These are phyloP conservation scores for Aphanomyces astaci DNA, from an alignment of 352 stramenopile species.

Conservation along the genomic window DNA sequence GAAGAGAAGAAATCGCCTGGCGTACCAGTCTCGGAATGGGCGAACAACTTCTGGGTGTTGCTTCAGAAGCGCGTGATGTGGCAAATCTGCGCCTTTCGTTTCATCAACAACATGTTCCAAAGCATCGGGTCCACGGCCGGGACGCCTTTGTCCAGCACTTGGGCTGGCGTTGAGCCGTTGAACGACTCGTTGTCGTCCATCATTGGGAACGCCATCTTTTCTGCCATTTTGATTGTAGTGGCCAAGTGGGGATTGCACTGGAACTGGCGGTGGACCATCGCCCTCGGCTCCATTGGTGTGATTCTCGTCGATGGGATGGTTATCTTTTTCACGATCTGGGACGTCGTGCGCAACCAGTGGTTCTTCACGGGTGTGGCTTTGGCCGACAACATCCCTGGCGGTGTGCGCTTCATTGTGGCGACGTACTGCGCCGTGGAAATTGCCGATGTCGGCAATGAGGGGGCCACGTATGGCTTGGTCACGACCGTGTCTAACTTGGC, in stretches of 20 bases:
- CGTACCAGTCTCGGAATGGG: constrained; percentile 30
- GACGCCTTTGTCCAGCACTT: constrained; percentile 48
- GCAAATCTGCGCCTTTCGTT: constrained; percentile 53
- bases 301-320: too few relatives aligned
- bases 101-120: constrained; percentile 53
- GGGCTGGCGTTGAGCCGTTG: constrained; percentile 50
- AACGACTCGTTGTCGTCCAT: constrained; percentile 52
- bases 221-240: constrained; percentile 35
- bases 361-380: too few relatives aligned
- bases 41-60: constrained; percentile 40
- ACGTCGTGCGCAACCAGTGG: too few relatives aligned
- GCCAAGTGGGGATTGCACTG: too few relatives aligned
- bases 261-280: too few relatives aligned
- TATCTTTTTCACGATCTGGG: too few relatives aligned
- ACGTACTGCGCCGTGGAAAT: constrained; percentile 30
- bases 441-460: constrained; percentile 30
- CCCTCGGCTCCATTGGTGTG: too few relatives aligned
- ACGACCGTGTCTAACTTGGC: too few relatives aligned
- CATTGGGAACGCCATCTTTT: constrained; percentile 37
- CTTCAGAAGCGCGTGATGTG: constrained; percentile 54
- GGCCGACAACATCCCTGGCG: background rate
- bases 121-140: constrained; percentile 48
- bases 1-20: constrained; percentile 28
- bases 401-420: constrained; percentile 11
- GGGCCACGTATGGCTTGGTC: constrained; percentile 27